Evolutionary conservation across 106 monocot genomes (phyloP), one percentile per base, ranked within the genome.

Genomic region (Dendrobium huoshanense): DNA sequence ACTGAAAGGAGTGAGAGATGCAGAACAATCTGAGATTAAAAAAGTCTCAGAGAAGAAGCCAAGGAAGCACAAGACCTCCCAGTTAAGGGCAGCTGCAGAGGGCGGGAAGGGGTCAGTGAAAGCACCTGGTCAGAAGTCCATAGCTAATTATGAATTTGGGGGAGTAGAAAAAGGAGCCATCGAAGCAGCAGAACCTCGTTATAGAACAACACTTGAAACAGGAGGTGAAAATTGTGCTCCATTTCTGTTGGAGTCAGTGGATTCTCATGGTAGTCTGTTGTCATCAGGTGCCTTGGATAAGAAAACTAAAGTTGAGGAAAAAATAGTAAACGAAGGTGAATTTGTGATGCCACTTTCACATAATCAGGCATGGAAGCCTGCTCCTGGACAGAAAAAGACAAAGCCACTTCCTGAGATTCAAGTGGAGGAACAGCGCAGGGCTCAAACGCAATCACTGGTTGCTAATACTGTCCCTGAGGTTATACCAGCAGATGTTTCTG

Each of bases 381-480:
- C 89, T 10, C 84, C 87, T 9, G 92, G 85, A 4, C 86, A 87
- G 18, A 99, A 51, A 51, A 51, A 88, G 54, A 82, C 91, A 6
- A 99, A 95, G 79, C 95, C 99, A 33, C 86, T 99, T 5, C 31
- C 88, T 31, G 99, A 99, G 84, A 95, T 99, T 86, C 99, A 99
- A 85, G 82, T 81, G 78, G 99, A 99, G 85, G 95, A 99, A 75
- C 88, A 92, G 47, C 74, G 76, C 13, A 87, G 81, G 84, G 88
- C 88, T 77, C 80, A 85, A 74, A 79, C 64, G 33, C 87, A 84
- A 65, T 79, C 79, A 49, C 0, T 80, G 18, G 18, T 61, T 61
- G 78, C 83, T 37, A 88, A 85, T 40, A 51, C 51, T 82, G 51
- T 74, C 42, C 1, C 54, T 9, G 65, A 72, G 72, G 18, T 33